Conservation (phyloP, 169 alveolate species). For the Perkinsus marinus region DNA sequence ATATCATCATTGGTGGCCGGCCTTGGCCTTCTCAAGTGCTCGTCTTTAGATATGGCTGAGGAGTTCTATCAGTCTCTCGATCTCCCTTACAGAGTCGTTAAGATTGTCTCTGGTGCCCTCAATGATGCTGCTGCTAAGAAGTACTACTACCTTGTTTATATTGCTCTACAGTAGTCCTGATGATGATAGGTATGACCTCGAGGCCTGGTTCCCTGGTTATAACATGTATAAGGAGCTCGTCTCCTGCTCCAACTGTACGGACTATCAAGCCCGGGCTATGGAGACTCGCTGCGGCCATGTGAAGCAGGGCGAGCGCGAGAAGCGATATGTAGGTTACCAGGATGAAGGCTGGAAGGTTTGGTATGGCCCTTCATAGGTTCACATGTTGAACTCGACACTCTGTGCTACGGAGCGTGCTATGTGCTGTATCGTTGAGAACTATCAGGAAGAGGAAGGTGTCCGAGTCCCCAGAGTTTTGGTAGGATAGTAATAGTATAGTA, state of each 20-base stretch:
- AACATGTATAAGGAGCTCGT: conserved; percentile 89
- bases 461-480: conserved; percentile 77
- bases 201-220: conserved; percentile 99
- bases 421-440: conserved; percentile 88
- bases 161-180: not conserved
- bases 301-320: conserved; percentile 59
- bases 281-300: conserved; percentile 58
- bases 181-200: conserved; percentile 73
- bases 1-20: not conserved
- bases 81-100: conserved; percentile 87
- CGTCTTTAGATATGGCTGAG: conserved; percentile 29
- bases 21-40: not conserved
- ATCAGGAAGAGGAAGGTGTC: conserved; percentile 83
- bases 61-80: conserved; percentile 84
- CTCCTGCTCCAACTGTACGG: conserved; percentile 98
- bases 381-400: conserved; percentile 94
- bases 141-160: conserved; percentile 12
- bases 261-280: conserved; percentile 83
- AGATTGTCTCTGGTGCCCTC: conserved; percentile 97
- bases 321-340: conserved; percentile 23
- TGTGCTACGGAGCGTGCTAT: conserved; percentile 94
- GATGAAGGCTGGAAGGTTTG: not conserved
- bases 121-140: conserved; percentile 98
- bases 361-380: conserved; percentile 50
- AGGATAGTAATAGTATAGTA: not conserved